These are phyloP conservation scores for Phaeolepiota aurea DNA, from an alignment of 768 basidiomycete species.

Conservation along the genomic window DNA sequence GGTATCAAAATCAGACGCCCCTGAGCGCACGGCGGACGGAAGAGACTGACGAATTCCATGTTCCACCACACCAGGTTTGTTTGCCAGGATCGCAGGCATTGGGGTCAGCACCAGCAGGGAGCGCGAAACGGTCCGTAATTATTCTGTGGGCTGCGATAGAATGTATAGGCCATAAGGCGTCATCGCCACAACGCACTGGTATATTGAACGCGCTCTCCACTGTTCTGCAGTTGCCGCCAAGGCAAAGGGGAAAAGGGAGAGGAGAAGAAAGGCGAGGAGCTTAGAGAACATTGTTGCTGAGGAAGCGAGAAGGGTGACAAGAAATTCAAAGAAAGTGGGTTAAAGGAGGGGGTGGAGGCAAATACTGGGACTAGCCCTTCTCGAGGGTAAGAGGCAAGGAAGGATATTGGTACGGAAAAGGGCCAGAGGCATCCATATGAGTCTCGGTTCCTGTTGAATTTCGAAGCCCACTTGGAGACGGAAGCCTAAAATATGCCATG, in stretches of 20 bases:
- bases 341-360: not conserved
- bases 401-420: too few relatives aligned
- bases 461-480: too few relatives aligned
- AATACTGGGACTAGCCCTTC: too few relatives aligned
- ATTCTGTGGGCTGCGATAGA: constrained; percentile 27
- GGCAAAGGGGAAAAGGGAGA: constrained; percentile 15
- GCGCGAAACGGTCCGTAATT: constrained; percentile 71
- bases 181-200: constrained; percentile 43
- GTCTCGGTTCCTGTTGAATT: too few relatives aligned
- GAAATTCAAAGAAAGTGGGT: not conserved
- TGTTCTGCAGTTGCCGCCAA: constrained; percentile 60
- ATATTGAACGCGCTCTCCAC: constrained; percentile 73
- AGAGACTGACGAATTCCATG: constrained; percentile 53
- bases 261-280: constrained; percentile 7
- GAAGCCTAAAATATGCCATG: too few relatives aligned
- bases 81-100: constrained; percentile 47
- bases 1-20: not conserved
- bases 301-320: not conserved
- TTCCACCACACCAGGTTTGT: constrained; percentile 81
- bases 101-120: constrained; percentile 43
- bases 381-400: too few relatives aligned
- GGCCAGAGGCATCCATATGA: too few relatives aligned
- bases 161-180: not conserved
- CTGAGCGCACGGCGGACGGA: not conserved
- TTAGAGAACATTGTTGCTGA: not conserved